Evolutionary conservation across 805 yeast genomes (phyloP).

Genomic region (Saccharomycopsis fermentans): DNA sequence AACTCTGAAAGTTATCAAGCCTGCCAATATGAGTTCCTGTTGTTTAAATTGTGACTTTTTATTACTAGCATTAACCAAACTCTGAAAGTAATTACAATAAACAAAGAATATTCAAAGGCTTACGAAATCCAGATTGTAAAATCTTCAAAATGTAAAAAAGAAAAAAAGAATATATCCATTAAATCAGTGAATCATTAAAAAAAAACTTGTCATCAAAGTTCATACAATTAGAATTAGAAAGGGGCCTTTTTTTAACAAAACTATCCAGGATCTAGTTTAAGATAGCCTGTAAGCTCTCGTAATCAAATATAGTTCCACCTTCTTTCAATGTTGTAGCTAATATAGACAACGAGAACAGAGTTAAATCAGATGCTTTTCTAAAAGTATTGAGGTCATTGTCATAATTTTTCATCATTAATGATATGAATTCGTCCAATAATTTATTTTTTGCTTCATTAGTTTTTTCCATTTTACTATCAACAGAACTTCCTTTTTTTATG

Average conservation of each 20-base stretch:
- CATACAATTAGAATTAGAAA: neutral
- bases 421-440: slow-evolving; percentile 33
- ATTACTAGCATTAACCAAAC: no score
- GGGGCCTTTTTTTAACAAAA: neutral
- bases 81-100: no score
- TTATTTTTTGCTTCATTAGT: neutral
- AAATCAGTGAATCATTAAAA: no score
- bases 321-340: slow-evolving; percentile 41
- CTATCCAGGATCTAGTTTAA: neutral
- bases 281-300: slow-evolving; percentile 27
- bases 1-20: no score
- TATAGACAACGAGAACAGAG: slow-evolving; percentile 34
- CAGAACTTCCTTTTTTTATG: neutral
- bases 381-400: slow-evolving; percentile 41
- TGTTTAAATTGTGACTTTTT: neutral
- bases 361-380: slow-evolving; percentile 41
- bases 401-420: slow-evolving; percentile 36
- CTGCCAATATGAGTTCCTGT: neutral
- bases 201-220: neutral
- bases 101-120: no score
- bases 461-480: neutral
- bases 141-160: neutral
- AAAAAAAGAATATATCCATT: neutral
- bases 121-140: neutral
- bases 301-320: slow-evolving; percentile 41